Conservation (phyloP, 805 yeast genomes). For the Candida quercuum region DNA sequence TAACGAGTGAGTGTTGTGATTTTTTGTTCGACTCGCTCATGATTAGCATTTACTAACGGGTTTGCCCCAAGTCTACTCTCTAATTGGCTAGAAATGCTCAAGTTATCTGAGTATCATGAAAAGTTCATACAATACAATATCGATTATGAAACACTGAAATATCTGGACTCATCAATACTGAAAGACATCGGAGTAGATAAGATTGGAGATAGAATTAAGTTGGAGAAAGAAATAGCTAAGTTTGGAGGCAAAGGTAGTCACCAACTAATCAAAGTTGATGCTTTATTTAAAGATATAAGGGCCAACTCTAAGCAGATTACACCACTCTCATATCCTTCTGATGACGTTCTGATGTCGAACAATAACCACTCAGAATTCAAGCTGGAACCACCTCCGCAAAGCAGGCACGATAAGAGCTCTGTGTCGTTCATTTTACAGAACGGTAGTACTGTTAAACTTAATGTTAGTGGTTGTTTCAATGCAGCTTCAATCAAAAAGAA, state of each 20-base stretch:
- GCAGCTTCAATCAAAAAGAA: constrained; percentile 73
- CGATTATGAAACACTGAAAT: constrained; percentile 22
- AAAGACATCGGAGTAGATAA: constrained; percentile 68
- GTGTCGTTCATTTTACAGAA: constrained; percentile 71
- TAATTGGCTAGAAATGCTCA: constrained; percentile 3
- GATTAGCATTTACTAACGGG: no score
- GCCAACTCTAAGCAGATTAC: constrained; percentile 6
- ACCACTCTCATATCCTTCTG: neutral
- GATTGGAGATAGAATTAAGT: constrained; percentile 77
- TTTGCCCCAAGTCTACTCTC: neutral
- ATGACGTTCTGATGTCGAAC: constrained; percentile 3
- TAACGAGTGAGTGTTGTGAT: no score
- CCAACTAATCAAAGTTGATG: constrained; percentile 9
- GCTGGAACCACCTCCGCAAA: constrained; percentile 16
- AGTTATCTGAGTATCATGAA: constrained; percentile 1
- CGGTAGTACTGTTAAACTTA: constrained; percentile 64
- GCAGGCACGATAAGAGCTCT: constrained; percentile 12
- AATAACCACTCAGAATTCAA: constrained; percentile 12
- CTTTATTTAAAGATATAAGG: constrained; percentile 9
- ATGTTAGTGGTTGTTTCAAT: constrained; percentile 73
- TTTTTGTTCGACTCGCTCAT: no score
- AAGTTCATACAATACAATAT: constrained; percentile 14
- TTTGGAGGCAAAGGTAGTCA: constrained; percentile 23
- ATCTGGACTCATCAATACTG: constrained; percentile 54
- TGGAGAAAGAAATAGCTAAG: constrained; percentile 52